phyloP scores from a whole-genome alignment of 345 rosid genomes.

The Brassica juncea region DNA sequence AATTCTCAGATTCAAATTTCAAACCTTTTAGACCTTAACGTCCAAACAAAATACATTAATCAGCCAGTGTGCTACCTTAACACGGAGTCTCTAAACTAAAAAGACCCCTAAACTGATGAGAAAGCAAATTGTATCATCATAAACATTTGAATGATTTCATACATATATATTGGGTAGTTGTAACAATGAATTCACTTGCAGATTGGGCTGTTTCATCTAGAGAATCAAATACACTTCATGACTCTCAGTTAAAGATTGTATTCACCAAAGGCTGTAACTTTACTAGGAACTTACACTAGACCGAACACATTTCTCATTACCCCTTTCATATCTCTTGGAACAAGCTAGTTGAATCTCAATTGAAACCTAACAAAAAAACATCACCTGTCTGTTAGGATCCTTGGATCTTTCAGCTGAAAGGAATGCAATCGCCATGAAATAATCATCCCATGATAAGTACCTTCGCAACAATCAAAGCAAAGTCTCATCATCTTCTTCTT shows the following conservation, averaged over 20 bases:
- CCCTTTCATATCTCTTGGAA: background rate
- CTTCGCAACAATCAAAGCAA: constrained; percentile 42
- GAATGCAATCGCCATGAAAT: constrained; percentile 89
- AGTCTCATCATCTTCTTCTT: background rate
- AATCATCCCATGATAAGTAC: constrained; percentile 93
- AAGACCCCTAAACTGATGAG: background rate
- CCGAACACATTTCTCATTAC: background rate
- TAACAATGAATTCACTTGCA: background rate
- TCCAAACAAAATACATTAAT: background rate
- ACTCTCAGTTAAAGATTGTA: background rate
- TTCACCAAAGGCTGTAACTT: background rate
- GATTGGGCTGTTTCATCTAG: background rate
- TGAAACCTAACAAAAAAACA: background rate
- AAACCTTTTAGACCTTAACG: background rate
- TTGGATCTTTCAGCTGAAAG: constrained; percentile 84
- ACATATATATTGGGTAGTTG: background rate
- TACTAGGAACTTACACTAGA: background rate
- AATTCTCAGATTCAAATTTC: background rate
- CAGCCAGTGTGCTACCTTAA: constrained; percentile 13
- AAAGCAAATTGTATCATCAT: background rate
- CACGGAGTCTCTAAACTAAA: background rate
- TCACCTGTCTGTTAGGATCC: constrained; percentile 97
- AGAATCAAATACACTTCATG: background rate
- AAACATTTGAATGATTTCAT: background rate
- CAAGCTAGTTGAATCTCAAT: background rate